Percentiles rank a stretch among this genome's conserved stretches.
Evolutionary conservation across 139 green algal genomes (phyloP).

Genomic region (Tetradesmus obliquus): DNA sequence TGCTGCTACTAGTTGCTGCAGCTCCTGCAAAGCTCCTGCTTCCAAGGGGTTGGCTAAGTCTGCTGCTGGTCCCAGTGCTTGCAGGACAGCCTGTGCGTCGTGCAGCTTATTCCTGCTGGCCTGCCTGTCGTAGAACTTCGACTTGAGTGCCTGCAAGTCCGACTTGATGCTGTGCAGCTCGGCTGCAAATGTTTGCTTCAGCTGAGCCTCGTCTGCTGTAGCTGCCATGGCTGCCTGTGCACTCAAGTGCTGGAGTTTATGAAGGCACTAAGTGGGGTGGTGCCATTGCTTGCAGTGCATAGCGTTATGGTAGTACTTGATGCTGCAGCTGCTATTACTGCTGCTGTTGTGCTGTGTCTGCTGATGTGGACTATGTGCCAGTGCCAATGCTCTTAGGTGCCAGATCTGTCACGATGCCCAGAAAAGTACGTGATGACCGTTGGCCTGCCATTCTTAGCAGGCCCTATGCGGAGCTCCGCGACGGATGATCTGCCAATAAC

Average conservation of each 20-base stretch:
- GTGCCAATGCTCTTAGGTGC: background rate
- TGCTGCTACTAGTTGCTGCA: slow-evolving; percentile 13
- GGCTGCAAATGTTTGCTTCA: slow-evolving; percentile 15
- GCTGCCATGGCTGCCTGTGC: background rate
- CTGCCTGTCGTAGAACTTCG: slow-evolving; percentile 24
- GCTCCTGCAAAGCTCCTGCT: background rate
- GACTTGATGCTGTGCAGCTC: slow-evolving; percentile 28
- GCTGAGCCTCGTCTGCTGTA: background rate
- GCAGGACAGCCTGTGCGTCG: background rate
- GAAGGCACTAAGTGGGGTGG: background rate
- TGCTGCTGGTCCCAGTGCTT: background rate
- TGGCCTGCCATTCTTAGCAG: no score
- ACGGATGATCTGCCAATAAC: no score
- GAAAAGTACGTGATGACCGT: no score
- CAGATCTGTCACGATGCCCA: no score
- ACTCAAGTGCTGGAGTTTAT: background rate
- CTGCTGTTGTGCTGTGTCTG: background rate
- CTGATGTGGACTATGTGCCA: background rate
- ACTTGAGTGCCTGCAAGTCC: slow-evolving; percentile 22
- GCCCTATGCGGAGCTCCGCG: no score
- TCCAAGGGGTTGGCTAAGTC: slow-evolving; percentile 10
- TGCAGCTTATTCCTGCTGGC: background rate
- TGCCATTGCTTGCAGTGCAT: background rate
- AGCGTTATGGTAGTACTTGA: background rate
- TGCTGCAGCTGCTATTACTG: background rate